Evolutionary conservation across 2,329 filamentous ascomycete genomes (phyloP), one percentile per base, ranked within the genome.

Genomic region (Ophiostoma fasciatum): DNA sequence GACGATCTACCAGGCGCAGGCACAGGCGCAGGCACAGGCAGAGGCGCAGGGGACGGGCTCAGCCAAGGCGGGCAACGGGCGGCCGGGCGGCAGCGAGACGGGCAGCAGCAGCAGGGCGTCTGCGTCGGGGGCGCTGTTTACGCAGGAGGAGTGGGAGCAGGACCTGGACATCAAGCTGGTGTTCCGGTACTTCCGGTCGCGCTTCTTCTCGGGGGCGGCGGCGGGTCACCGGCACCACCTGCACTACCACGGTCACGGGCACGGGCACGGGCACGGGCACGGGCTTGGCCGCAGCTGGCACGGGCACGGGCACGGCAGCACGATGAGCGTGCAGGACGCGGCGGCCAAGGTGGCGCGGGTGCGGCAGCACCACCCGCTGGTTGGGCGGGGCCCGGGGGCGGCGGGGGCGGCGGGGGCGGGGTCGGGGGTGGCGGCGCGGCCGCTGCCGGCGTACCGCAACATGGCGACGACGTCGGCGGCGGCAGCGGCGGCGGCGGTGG

Each of bases 81-180:
- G n/a, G n/a, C n/a, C n/a, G n/a, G n/a, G n/a, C n/a, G n/a, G n/a
- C n/a, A 34, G 38, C 25, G 8, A 40, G 13, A 28, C 39, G 13
- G 32, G 37, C 14, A 31, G 30, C 18, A 32, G 22, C 23, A 26
- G 7, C 26, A 5, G 25, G 5, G 21, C 28, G 4, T 28, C 39
- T 6, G 3, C 25, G 11, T 20, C 37, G 11, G 4, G n/a, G 4
- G 2, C 15, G 20, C 37, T 41, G 11, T 74, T 74, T 42, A 71
- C 68, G 1, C 66, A 82, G 48, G 82, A 90, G 25, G 90, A 94
- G 51, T 98, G 90, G 90, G 87, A 96, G 57, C 77, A 79, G 41
- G 82, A 94, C 36, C 68, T 96, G 5, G 87, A 96, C 50, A 73
- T 94, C 45, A 82, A 81, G 51, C 80, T 94, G 54, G 82, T 96